Percentiles rank a stretch among this genome's conserved stretches.
Conservation (phyloP, 2,329 filamentous ascomycete genomes). For the Aspergillus unguis region DNA sequence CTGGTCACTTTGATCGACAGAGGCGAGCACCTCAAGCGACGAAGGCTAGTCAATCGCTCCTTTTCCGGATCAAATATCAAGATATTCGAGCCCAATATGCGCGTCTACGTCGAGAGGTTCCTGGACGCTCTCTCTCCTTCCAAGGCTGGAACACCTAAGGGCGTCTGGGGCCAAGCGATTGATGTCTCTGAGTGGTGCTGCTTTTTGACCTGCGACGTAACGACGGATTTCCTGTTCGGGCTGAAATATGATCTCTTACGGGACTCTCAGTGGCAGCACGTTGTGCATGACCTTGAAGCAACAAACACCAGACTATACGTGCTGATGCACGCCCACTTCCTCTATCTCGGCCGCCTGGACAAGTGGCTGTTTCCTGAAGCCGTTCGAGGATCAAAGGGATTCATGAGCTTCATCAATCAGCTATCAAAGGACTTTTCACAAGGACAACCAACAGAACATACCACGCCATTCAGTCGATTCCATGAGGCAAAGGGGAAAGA, state of each 20-base stretch:
- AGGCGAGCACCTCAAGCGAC: no score
- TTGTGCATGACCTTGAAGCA: conserved; percentile 16
- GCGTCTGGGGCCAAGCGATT: not conserved
- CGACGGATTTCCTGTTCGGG: conserved; percentile 38
- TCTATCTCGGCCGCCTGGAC: conserved; percentile 13
- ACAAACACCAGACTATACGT: conserved; percentile 18
- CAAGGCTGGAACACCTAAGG: not conserved
- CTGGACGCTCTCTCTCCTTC: not conserved
- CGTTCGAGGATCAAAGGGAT: not conserved
- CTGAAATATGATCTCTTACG: conserved; percentile 11
- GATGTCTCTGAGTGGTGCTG: conserved; percentile 14
- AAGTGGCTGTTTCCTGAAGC: conserved; percentile 11
- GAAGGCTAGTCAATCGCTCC: not conserved
- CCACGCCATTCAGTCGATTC: conserved; percentile 19
- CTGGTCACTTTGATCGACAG: not conserved
- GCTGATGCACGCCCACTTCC: conserved; percentile 10
- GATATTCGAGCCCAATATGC: not conserved
- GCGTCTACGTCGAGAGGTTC: not conserved
- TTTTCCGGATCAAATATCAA: not conserved
- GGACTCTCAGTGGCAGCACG: conserved; percentile 11
- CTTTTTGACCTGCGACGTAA: conserved; percentile 50
- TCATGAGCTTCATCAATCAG: conserved; percentile 6
- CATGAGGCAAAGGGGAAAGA: no score
- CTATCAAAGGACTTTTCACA: not conserved
- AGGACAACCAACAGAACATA: not conserved